phyloP scores from a whole-genome alignment of 306 rosid genomes.

The Ormosia semicastrata region DNA sequence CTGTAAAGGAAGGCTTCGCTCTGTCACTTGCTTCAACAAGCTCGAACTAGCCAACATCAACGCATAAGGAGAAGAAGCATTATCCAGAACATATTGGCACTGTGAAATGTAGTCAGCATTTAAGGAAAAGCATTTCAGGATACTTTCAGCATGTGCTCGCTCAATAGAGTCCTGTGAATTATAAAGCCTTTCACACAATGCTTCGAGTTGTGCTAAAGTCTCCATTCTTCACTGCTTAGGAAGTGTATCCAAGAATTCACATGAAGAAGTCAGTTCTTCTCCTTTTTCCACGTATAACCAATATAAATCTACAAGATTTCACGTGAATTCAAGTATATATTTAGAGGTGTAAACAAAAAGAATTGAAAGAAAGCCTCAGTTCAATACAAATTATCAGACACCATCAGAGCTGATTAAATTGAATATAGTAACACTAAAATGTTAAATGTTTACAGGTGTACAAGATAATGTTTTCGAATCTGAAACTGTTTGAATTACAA shows the following conservation, averaged over 20 bases:
- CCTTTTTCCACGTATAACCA: constrained; percentile 30
- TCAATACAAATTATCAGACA: constrained; percentile 35
- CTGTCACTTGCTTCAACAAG: constrained; percentile 60
- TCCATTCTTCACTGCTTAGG: constrained; percentile 48
- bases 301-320: constrained; percentile 37
- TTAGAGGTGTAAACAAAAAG: constrained; percentile 30
- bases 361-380: constrained; percentile 20
- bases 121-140: constrained; percentile 50
- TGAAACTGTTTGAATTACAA: constrained; percentile 45
- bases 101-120: constrained; percentile 48
- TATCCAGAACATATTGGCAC: constrained; percentile 54
- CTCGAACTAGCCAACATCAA: constrained; percentile 59
- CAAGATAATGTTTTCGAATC: constrained; percentile 38
- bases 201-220: constrained; percentile 54
- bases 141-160: constrained; percentile 54
- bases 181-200: constrained; percentile 51
- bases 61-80: constrained; percentile 53
- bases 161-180: constrained; percentile 50
- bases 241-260: constrained; percentile 41
- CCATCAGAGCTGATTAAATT: constrained; percentile 29
- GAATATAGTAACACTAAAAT: constrained; percentile 22
- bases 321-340: constrained; percentile 34
- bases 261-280: constrained; percentile 41
- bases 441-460: constrained; percentile 45
- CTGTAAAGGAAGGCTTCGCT: constrained; percentile 50